These are phyloP conservation scores for Gastrodia elata DNA, from an alignment of 106 monocot species.

Conservation along the genomic window DNA sequence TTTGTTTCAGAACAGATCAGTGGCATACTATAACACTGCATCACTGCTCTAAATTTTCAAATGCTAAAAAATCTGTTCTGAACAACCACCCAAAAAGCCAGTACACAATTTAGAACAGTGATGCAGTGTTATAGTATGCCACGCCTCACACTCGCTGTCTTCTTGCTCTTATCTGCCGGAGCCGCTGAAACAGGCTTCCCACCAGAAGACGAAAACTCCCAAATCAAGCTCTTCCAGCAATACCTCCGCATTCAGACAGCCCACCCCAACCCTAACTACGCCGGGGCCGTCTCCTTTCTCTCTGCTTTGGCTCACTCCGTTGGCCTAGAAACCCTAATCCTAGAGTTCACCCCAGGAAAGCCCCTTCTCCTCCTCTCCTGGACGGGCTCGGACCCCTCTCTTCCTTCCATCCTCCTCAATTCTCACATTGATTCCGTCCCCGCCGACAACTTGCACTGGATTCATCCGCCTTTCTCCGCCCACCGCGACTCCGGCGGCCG, in stretches of 20 bases:
- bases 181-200: background rate
- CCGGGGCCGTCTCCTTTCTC: constrained; percentile 65
- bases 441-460: constrained; percentile 52
- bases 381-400: constrained; percentile 53
- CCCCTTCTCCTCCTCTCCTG: constrained; percentile 66
- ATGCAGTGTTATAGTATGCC: too few relatives aligned
- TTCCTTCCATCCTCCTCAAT: constrained; percentile 89
- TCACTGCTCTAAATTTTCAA: too few relatives aligned
- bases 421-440: constrained; percentile 89
- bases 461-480: constrained; percentile 78
- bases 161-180: constrained; percentile 3
- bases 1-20: too few relatives aligned
- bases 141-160: background rate
- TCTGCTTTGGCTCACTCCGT: constrained; percentile 33
- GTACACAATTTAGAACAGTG: too few relatives aligned
- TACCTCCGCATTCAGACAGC: constrained; percentile 88
- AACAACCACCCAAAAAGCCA: too few relatives aligned
- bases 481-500: constrained; percentile 46
- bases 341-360: constrained; percentile 53
- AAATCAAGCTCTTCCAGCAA: constrained; percentile 43
- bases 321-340: constrained; percentile 25
- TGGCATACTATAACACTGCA: too few relatives aligned
- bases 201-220: constrained; percentile 18
- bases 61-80: too few relatives aligned
- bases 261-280: constrained; percentile 80